These are phyloP conservation scores for Claviceps africana DNA, from an alignment of 2,329 filamentous ascomycete species.

Conservation along the genomic window DNA sequence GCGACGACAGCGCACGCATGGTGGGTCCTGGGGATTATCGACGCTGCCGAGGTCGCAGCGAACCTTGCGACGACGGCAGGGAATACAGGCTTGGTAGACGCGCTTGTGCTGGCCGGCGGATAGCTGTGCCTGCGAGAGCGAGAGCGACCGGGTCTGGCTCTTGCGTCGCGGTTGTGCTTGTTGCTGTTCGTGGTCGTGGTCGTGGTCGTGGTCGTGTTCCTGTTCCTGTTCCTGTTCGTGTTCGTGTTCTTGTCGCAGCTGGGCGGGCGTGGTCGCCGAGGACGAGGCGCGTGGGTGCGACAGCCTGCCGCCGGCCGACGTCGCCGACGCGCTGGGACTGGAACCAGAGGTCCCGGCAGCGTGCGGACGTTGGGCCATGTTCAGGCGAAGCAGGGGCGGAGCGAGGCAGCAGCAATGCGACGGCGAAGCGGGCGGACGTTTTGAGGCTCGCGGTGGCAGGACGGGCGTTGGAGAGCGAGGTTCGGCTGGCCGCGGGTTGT, in stretches of 20 bases:
- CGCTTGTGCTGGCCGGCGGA: constrained; percentile 32
- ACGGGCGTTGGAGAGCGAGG: constrained; percentile 1
- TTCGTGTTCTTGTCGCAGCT: constrained; percentile 6
- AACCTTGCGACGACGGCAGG: constrained; percentile 47
- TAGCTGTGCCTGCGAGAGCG: constrained; percentile 3
- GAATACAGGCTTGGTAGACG: constrained; percentile 50
- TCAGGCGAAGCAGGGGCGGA: neutral
- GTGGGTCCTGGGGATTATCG: constrained; percentile 86
- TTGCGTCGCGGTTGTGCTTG: constrained; percentile 5
- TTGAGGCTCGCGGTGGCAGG: constrained; percentile 4
- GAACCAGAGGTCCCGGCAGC: constrained; percentile 8
- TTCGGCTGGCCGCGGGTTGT: constrained; percentile 23
- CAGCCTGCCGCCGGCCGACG: constrained; percentile 5
- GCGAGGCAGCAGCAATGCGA: constrained; percentile 2
- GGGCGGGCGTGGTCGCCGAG: constrained; percentile 1
- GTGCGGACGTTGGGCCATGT: constrained; percentile 11
- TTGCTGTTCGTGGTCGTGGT: constrained; percentile 7
- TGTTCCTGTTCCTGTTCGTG: constrained; percentile 5
- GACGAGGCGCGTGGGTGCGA: constrained; percentile 4
- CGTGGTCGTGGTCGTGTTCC: constrained; percentile 1
- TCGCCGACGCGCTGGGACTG: constrained; percentile 10
- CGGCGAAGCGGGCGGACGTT: neutral
- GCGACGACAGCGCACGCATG: constrained; percentile 82
- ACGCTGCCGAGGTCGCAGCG: constrained; percentile 57
- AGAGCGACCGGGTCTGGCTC: constrained; percentile 3